phyloP scores from a whole-genome alignment of 192 early-diverging fungal genomes.

The Gamsiella multidivaricata region DNA sequence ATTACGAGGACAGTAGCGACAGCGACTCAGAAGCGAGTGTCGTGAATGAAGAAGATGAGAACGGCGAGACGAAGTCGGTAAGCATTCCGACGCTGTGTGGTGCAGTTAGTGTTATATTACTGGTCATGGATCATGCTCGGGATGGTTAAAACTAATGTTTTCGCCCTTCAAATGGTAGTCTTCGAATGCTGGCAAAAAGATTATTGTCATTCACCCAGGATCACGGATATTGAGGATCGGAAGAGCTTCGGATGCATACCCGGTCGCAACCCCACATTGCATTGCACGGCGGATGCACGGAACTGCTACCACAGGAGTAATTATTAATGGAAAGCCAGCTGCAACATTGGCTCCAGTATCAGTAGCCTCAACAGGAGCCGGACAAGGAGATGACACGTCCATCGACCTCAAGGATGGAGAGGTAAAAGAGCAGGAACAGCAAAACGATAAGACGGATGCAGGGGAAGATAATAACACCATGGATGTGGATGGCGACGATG shows the following conservation, averaged over 20 bases:
- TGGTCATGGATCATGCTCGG: too few relatives aligned
- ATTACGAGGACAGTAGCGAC: conserved; percentile 22
- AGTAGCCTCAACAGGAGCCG: not conserved
- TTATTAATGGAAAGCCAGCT: not conserved
- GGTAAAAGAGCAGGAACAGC: not conserved
- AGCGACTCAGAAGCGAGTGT: conserved; percentile 48
- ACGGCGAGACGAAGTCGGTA: conserved; percentile 44
- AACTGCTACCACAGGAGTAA: not conserved
- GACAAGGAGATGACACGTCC: not conserved
- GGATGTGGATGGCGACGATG: conserved; percentile 44
- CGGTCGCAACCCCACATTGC: conserved; percentile 80
- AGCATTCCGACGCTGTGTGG: not conserved
- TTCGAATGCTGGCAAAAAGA: conserved; percentile 58
- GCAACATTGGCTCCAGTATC: not conserved
- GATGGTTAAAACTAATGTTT: not conserved
- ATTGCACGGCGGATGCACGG: conserved; percentile 72
- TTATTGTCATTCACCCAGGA: conserved; percentile 89
- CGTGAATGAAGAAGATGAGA: conserved; percentile 46
- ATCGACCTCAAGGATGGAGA: not conserved
- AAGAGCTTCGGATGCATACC: conserved; percentile 83
- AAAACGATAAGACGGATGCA: conserved; percentile 11
- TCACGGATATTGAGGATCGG: conserved; percentile 87
- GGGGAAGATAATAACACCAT: conserved; percentile 27
- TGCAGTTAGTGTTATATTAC: too few relatives aligned
- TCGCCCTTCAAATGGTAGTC: conserved; percentile 10